Percentiles rank a stretch among this genome's conserved stretches.
Conservation (phyloP, 345 rosid species). For the Combretum micranthum region DNA sequence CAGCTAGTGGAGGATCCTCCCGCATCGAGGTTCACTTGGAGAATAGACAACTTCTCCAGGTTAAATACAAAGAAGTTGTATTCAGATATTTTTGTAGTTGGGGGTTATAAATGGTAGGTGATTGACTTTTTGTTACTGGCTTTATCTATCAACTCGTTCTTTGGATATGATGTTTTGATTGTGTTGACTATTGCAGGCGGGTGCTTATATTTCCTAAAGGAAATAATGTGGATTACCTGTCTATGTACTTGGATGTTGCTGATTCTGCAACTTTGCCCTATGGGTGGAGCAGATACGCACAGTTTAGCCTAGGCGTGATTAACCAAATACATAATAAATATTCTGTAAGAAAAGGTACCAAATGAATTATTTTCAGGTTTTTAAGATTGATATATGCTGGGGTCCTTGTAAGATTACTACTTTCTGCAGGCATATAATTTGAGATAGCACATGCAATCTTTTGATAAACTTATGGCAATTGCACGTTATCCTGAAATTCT, state of each 20-base stretch:
- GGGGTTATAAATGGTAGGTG: constrained; percentile 84
- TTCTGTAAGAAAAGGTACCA: constrained; percentile 74
- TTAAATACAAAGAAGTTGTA: constrained; percentile 64
- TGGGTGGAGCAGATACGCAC: constrained; percentile 94
- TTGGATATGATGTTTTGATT: constrained; percentile 11
- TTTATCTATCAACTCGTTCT: neutral
- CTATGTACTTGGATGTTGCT: constrained; percentile 95
- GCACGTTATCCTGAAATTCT: too few relatives aligned
- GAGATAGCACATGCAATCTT: too few relatives aligned
- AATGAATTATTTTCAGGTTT: neutral
- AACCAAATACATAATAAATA: constrained; percentile 72
- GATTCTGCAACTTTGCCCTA: constrained; percentile 74
- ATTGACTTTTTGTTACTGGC: neutral
- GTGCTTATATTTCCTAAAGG: constrained; percentile 82
- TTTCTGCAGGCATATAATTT: neutral
- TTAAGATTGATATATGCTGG: neutral
- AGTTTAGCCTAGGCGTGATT: constrained; percentile 78
- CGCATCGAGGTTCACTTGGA: constrained; percentile 73
- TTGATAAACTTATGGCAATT: too few relatives aligned
- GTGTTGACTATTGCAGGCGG: constrained; percentile 49
- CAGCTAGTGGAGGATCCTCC: constrained; percentile 85
- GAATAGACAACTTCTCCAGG: constrained; percentile 67
- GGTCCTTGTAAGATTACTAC: neutral
- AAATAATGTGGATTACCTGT: constrained; percentile 84
- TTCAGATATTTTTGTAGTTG: constrained; percentile 71